Percentiles rank a stretch among this genome's conserved stretches.
phyloP scores from a whole-genome alignment of 129 eudicot species.

The Chrysanthemum makinoi region DNA sequence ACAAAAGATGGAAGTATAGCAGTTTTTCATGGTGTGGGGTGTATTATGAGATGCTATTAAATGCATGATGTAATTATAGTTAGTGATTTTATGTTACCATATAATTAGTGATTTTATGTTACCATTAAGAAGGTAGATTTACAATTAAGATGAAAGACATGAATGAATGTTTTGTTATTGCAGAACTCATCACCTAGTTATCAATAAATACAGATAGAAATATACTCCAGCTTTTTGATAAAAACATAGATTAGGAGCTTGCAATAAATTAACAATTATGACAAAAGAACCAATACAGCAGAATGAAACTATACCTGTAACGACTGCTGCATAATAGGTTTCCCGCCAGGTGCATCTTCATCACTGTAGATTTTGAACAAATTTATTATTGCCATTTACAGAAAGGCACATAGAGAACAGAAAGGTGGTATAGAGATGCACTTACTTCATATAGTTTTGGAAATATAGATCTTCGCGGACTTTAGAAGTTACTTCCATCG shows the following conservation, averaged over 20 bases:
- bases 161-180: not conserved
- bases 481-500: conserved; percentile 77
- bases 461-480: conserved; percentile 92
- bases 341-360: conserved; percentile 92
- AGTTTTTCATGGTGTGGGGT: not conserved
- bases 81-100: too few species aligned
- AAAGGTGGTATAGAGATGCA: not conserved
- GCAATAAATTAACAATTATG: conserved; percentile 2
- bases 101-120: not conserved
- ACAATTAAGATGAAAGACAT: not conserved
- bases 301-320: conserved; percentile 44
- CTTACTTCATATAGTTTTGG: conserved; percentile 93
- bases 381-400: conserved; percentile 11
- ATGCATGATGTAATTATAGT: not conserved
- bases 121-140: not conserved
- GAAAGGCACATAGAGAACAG: not conserved
- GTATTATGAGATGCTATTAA: not conserved
- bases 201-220: not conserved
- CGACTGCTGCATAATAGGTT: conserved; percentile 80
- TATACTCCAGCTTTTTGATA: not conserved
- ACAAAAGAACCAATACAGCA: not conserved
- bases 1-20: not conserved
- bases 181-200: not conserved
- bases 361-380: conserved; percentile 45
- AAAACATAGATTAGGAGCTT: not conserved